Base-by-base conservation (phyloP, 1,284 basidiomycete genomes). In the Puccinia novopanici region DNA sequence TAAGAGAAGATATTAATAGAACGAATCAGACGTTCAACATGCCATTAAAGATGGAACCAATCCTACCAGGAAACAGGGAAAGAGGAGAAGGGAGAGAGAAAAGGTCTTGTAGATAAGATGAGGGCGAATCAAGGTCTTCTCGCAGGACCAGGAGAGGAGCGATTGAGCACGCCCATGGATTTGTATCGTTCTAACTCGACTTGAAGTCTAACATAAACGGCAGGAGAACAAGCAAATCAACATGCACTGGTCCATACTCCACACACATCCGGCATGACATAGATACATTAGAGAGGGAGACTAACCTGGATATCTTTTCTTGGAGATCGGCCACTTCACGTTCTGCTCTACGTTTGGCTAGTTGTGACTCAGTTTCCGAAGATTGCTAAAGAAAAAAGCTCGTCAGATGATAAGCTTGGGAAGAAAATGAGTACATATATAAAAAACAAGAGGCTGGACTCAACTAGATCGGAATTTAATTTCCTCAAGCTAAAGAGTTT, bases 261-360 rank as follows among this genome's bases (percentile, higher is more conserved):
- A 34, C 34, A 34, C 34, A 34, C 34, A 34, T 34, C 34, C 2
- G 4, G 34, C 34, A 34, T 27, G 27, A 45, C 34, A 6, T 40
- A 13, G 10, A 40, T 4, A 42, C 30, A 22, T 48, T 15, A 50
- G 37, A 19, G 19, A 48, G 37, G 52, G 48, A 65, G 40, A 27
- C 63, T 67, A 83, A 92, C 91, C 88, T 90, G 22, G 92, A 87
- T 48, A 90, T 88, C 82, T 89, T 89, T 86, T 92, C 91, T 85
- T 90, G 91, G 83, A 89, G 89, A 82, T 93, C 92, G 0, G 87
- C 89, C 30, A 90, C 91, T 84, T 93, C 91, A 37, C 91, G 88
- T 84, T 92, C 92, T 57, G 91, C 91, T 71, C 91, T 89, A 68
- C 92, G 89, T 85, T 92, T 92, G 27, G 89, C 89, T 19, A 91